Percentiles rank a stretch among this genome's conserved stretches.
Evolutionary conservation across 2,329 filamentous ascomycete species (phyloP).

Genomic region (Fusarium sublunatum): DNA sequence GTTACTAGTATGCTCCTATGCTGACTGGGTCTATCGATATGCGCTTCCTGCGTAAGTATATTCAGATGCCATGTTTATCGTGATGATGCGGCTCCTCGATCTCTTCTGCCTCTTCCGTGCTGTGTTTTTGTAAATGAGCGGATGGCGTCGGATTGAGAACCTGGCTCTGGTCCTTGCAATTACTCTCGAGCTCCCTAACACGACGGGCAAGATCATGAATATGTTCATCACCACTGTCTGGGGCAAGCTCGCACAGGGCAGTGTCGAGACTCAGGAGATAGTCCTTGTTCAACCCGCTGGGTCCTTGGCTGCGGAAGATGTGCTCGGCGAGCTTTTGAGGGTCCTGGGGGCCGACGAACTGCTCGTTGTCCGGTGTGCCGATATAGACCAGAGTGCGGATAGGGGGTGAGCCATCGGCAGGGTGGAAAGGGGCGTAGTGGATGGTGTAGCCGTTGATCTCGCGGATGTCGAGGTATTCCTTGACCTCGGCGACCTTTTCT

Average conservation of each 20-base stretch:
- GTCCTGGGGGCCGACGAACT: conserved; percentile 88
- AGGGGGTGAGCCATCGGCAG: conserved; percentile 52
- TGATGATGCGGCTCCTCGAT: conserved; percentile 41
- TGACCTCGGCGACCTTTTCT: conserved; percentile 80
- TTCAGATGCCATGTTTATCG: background rate
- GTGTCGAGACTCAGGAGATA: conserved; percentile 86
- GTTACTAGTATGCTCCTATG: conserved; percentile 1
- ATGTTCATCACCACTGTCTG: conserved; percentile 84
- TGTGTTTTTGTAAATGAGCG: conserved; percentile 38
- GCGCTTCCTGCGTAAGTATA: conserved; percentile 1
- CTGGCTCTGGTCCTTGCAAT: conserved; percentile 20
- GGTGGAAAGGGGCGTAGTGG: conserved; percentile 86
- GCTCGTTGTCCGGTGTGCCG: conserved; percentile 89
- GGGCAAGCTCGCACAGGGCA: conserved; percentile 77
- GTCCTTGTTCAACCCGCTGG: conserved; percentile 89
- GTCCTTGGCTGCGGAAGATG: conserved; percentile 80
- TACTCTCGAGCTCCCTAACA: conserved; percentile 68
- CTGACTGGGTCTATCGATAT: conserved; percentile 8
- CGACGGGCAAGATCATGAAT: conserved; percentile 82
- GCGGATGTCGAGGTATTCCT: conserved; percentile 90
- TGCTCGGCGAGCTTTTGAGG: conserved; percentile 81
- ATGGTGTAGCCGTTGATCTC: conserved; percentile 98
- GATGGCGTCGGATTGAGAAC: conserved; percentile 18
- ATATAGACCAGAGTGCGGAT: conserved; percentile 85
- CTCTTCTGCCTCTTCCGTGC: conserved; percentile 48